Conservation (phyloP, 2,329 filamentous ascomycete species). For the Ophioceras dolichostomum region DNA sequence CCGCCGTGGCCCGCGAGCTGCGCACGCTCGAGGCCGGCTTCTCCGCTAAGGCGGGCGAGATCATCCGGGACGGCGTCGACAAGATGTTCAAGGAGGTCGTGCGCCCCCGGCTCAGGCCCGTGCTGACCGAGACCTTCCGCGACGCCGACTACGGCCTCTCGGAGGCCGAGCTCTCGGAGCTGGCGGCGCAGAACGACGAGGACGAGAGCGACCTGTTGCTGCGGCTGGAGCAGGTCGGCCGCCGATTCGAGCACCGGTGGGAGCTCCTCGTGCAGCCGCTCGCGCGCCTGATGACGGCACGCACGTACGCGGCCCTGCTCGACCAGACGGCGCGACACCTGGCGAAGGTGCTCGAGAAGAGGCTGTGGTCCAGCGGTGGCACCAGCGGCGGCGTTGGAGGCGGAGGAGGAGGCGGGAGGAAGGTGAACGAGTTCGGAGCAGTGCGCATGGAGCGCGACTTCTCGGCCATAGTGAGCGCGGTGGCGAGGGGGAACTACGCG, state of each 20-base stretch:
- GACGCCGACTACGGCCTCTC: constrained; percentile 75
- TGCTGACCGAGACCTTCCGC: constrained; percentile 80
- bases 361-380: constrained; percentile 70
- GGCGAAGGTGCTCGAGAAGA: constrained; percentile 70
- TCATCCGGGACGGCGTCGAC: constrained; percentile 72
- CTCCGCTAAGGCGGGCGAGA: constrained; percentile 63
- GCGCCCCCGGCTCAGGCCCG: constrained; percentile 70
- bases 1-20: constrained; percentile 56
- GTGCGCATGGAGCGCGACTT: constrained; percentile 78
- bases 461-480: constrained; percentile 56
- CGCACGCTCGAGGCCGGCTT: constrained; percentile 61
- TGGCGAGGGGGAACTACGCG: constrained; percentile 61
- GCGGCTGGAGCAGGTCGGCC: constrained; percentile 55
- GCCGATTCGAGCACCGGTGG: constrained; percentile 78
- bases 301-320: constrained; percentile 65
- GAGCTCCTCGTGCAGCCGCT: constrained; percentile 75
- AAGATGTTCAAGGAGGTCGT: constrained; percentile 83
- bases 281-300: constrained; percentile 67
- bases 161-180: constrained; percentile 46
- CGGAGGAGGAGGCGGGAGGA: too few species aligned
- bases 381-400: too few species aligned
- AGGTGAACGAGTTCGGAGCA: constrained; percentile 68
- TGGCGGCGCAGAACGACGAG: constrained; percentile 40
- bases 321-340: constrained; percentile 64
- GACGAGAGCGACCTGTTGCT: constrained; percentile 29